Evolutionary conservation across 2,329 filamentous ascomycete species (phyloP).

Genomic region (Colletotrichum godetiae): DNA sequence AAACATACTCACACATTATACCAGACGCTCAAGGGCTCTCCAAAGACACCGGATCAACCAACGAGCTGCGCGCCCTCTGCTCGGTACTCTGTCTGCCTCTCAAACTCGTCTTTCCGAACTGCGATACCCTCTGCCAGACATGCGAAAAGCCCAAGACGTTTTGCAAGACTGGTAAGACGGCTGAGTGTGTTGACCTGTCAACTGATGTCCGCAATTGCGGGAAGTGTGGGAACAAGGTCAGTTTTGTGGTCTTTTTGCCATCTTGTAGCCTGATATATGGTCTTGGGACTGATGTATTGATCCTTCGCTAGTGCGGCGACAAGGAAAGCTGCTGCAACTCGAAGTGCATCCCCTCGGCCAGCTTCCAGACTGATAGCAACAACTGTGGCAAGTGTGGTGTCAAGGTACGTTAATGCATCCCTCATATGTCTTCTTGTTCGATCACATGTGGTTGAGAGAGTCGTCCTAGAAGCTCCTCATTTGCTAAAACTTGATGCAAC

Average conservation of each 20-base stretch:
- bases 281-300: not conserved
- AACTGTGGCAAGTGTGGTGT: not conserved
- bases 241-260: not conserved
- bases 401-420: not conserved
- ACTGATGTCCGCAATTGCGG: not conserved
- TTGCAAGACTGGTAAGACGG: not conserved
- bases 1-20: not conserved
- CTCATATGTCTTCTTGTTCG: not conserved
- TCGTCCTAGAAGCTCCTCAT: no score
- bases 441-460: not conserved
- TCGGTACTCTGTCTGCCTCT: not conserved
- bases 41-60: not conserved
- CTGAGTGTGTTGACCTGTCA: not conserved
- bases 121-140: not conserved
- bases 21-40: not conserved
- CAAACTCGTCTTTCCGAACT: not conserved
- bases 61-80: not conserved
- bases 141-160: not conserved
- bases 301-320: not conserved
- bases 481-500: no score
- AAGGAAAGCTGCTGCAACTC: not conserved
- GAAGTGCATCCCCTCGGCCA: not conserved
- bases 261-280: not conserved
- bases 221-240: not conserved
- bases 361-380: not conserved